A percentile compares a stretch with the other conserved stretches of the same genome.
phyloP scores from a whole-genome alignment of 345 rosid genomes.

The Sonneratia caseolaris region DNA sequence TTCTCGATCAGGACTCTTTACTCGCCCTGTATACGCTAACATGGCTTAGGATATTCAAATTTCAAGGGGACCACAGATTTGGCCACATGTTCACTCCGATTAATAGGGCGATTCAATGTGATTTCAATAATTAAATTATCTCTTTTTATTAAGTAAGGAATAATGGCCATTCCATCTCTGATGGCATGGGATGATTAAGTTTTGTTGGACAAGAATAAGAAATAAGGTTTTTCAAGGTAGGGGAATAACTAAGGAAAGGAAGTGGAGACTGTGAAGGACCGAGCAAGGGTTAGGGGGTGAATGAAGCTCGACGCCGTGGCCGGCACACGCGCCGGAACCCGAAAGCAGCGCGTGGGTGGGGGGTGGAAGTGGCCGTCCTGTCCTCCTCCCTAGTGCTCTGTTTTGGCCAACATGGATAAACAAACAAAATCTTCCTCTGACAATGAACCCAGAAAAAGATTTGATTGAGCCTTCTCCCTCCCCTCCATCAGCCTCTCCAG shows the following conservation, averaged over 20 bases:
- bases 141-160: too few relatives aligned
- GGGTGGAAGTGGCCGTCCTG: background rate
- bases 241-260: background rate
- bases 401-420: slow-evolving; percentile 41
- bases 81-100: background rate
- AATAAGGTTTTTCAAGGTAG: too few relatives aligned
- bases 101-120: background rate
- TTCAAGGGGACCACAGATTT: background rate
- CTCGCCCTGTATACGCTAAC: background rate
- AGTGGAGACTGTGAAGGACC: too few relatives aligned
- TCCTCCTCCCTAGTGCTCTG: slow-evolving; percentile 20
- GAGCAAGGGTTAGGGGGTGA: too few relatives aligned
- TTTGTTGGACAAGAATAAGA: too few relatives aligned
- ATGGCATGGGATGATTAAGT: too few relatives aligned
- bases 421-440: slow-evolving; percentile 23
- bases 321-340: background rate
- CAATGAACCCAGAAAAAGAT: slow-evolving; percentile 13
- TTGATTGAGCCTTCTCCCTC: slow-evolving; percentile 12
- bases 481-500: background rate
- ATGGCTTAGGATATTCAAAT: background rate
- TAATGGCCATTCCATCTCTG: too few relatives aligned
- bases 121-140: too few relatives aligned
- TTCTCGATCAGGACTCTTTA: slow-evolving; percentile 1
- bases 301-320: too few relatives aligned
- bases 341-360: background rate